Conservation (phyloP, 2,329 filamentous ascomycete genomes). For the Pseudofabraea citricarpa region DNA sequence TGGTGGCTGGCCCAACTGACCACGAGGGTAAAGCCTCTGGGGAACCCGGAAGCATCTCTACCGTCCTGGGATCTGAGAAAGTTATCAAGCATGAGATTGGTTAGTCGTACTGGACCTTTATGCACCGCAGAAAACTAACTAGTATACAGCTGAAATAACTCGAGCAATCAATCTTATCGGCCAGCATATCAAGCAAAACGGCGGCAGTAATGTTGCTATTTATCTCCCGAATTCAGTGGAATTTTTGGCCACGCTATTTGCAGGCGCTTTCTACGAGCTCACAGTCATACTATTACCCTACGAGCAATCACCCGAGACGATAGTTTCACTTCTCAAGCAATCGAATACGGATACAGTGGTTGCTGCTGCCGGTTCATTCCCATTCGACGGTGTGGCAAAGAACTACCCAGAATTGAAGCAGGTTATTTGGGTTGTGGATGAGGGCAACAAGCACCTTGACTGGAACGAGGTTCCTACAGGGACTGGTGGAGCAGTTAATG, state of each 20-base stretch:
- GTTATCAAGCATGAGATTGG: conserved; percentile 67
- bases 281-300: conserved; percentile 83
- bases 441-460: conserved; percentile 87
- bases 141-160: conserved; percentile 59
- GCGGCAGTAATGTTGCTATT: conserved; percentile 74
- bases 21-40: conserved; percentile 56
- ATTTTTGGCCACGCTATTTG: conserved; percentile 76
- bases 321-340: conserved; percentile 67
- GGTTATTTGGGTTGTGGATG: conserved; percentile 88
- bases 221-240: conserved; percentile 94
- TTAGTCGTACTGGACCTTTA: conserved; percentile 26
- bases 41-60: conserved; percentile 67
- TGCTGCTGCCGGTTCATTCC: conserved; percentile 80
- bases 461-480: conserved; percentile 86
- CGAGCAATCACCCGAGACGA: conserved; percentile 62
- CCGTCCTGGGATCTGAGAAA: conserved; percentile 71
- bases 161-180: conserved; percentile 87
- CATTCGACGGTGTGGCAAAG: conserved; percentile 68
- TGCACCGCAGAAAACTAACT: conserved; percentile 13
- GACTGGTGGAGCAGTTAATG: conserved; percentile 67
- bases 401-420: conserved; percentile 67
- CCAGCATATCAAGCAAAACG: conserved; percentile 65
- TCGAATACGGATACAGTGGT: conserved; percentile 77
- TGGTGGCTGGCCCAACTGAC: conserved; percentile 57
- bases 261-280: conserved; percentile 78